Evolutionary conservation across 495 filamentous ascomycete genomes (phyloP).

Genomic region (Annulohypoxylon moriforme): DNA sequence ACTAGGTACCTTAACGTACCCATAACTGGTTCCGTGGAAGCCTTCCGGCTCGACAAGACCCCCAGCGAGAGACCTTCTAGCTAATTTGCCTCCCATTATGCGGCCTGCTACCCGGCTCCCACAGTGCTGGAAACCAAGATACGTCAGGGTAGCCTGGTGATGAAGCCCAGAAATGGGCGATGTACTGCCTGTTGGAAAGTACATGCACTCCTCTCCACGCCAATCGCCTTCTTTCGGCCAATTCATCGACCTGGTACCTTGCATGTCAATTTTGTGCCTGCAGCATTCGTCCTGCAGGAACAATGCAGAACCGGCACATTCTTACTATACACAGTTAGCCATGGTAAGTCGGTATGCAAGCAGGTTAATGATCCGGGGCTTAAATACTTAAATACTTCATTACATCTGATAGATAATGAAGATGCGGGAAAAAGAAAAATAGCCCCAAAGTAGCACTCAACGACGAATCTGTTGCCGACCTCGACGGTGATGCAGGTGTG

Average conservation of each 20-base stretch:
- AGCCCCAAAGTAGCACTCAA: slow-evolving; percentile 18
- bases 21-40: slow-evolving; percentile 46
- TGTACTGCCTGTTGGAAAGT: slow-evolving; percentile 35
- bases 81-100: slow-evolving; percentile 46
- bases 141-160: slow-evolving; percentile 37
- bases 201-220: slow-evolving; percentile 35
- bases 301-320: slow-evolving; percentile 42
- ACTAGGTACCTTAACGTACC: slow-evolving; percentile 43
- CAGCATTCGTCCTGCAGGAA: slow-evolving; percentile 52
- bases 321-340: slow-evolving; percentile 42
- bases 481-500: slow-evolving; percentile 6
- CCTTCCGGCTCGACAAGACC: slow-evolving; percentile 47
- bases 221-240: slow-evolving; percentile 43
- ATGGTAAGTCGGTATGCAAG: slow-evolving; percentile 42
- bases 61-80: slow-evolving; percentile 27
- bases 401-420: slow-evolving; percentile 26
- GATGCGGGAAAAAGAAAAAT: slow-evolving; percentile 16
- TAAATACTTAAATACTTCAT: slow-evolving; percentile 16
- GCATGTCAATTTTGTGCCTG: slow-evolving; percentile 51
- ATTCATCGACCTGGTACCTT: slow-evolving; percentile 50
- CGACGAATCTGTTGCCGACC: slow-evolving; percentile 10
- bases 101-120: slow-evolving; percentile 43
- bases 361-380: slow-evolving; percentile 36
- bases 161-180: slow-evolving; percentile 13
- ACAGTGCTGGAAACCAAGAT: slow-evolving; percentile 43